A percentile compares a stretch with the other conserved stretches of the same genome.
These are phyloP conservation scores for Blastobotrys petasosporus DNA, from an alignment of 1,139 yeast species.

Conservation along the genomic window DNA sequence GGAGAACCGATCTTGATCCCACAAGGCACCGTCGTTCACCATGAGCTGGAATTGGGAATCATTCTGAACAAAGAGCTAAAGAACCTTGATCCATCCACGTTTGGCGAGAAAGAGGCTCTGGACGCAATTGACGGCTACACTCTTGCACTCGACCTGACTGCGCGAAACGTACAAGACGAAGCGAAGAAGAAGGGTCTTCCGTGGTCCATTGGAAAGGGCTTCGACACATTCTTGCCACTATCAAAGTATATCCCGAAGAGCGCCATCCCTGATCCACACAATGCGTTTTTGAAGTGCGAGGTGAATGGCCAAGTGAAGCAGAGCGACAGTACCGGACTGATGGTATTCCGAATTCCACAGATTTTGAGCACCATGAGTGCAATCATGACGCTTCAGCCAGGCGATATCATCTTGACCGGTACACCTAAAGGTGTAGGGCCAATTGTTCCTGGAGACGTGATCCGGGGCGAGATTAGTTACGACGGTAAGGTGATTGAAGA, in stretches of 20 bases:
- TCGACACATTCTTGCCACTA: conserved; percentile 88
- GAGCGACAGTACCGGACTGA: conserved; percentile 70
- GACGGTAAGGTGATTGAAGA: conserved; percentile 52
- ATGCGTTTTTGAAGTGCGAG: conserved; percentile 57
- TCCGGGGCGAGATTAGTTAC: conserved; percentile 56
- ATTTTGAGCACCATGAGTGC: conserved; percentile 76
- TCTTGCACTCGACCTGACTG: conserved; percentile 87
- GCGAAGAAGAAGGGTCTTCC: conserved; percentile 94
- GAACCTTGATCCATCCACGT: conserved; percentile 51
- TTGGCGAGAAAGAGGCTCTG: conserved; percentile 61
- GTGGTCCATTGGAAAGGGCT: conserved; percentile 95
- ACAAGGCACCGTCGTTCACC: conserved; percentile 73
- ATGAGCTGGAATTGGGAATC: conserved; percentile 88
- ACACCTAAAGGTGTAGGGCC: conserved; percentile 98
- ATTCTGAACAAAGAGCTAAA: conserved; percentile 59
- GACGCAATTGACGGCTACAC: conserved; percentile 82
- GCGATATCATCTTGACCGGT: conserved; percentile 88
- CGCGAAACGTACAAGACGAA: conserved; percentile 90
- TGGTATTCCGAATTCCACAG: conserved; percentile 83
- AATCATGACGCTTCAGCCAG: conserved; percentile 84
- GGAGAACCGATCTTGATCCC: conserved; percentile 72
- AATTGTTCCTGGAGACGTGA: conserved; percentile 67
- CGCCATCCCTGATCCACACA: conserved; percentile 65
- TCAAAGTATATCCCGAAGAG: conserved; percentile 63
- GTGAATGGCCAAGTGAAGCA: conserved; percentile 72